Conservation (phyloP, 2,329 filamentous ascomycete species). For the Epichloe elymi region DNA sequence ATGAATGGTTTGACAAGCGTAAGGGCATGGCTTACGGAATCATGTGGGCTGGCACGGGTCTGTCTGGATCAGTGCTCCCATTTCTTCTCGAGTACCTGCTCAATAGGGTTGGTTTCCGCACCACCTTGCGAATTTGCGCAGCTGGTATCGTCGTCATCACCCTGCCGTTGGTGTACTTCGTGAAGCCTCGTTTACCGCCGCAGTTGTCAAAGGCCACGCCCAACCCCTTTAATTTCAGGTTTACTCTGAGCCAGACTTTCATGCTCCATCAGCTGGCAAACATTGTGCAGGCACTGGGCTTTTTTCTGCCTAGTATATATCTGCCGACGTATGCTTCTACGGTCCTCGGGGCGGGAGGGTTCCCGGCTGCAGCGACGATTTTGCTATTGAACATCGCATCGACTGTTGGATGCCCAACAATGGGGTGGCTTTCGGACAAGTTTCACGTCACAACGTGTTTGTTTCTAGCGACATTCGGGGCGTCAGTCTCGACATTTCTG, state of each 20-base stretch:
- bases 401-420: conserved; percentile 39
- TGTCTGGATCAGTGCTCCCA: conserved; percentile 31
- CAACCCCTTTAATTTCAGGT: conserved; percentile 26
- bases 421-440: conserved; percentile 40
- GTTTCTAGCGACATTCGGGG: conserved; percentile 38
- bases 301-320: conserved; percentile 46
- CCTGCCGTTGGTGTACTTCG: conserved; percentile 35
- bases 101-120: conserved; percentile 27
- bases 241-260: conserved; percentile 38
- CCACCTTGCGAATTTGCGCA: conserved; percentile 33
- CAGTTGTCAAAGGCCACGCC: conserved; percentile 13
- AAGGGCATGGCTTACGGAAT: conserved; percentile 45
- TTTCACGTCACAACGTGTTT: conserved; percentile 34
- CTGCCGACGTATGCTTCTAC: conserved; percentile 39
- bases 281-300: conserved; percentile 41
- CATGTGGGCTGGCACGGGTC: conserved; percentile 37
- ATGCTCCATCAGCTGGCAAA: conserved; percentile 41
- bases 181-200: conserved; percentile 36
- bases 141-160: conserved; percentile 32
- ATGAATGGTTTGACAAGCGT: conserved; percentile 40
- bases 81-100: conserved; percentile 33
- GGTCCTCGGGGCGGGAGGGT: conserved; percentile 28
- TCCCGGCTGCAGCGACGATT: conserved; percentile 36
- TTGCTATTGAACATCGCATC: conserved; percentile 42
- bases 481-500: conserved; percentile 38